Conservation (phyloP, 2,329 filamentous ascomycete genomes). For the Periglandula ipomoeae region DNA sequence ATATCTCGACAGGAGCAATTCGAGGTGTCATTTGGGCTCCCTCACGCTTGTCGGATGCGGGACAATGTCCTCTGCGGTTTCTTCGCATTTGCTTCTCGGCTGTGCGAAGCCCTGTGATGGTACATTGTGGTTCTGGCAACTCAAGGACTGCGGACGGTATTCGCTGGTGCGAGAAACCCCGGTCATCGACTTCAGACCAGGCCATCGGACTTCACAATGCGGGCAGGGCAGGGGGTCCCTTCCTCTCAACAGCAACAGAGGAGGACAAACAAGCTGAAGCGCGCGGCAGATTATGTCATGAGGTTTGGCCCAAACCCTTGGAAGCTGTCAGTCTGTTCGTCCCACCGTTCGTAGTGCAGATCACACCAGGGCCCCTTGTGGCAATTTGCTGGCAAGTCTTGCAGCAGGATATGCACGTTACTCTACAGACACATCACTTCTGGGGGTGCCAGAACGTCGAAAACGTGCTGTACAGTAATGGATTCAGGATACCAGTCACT, state of each 20-base stretch:
- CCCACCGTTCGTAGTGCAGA: neutral
- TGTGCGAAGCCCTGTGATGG: no score
- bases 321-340: neutral
- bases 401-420: neutral
- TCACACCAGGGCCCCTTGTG: no score
- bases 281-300: conserved; percentile 8
- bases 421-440: neutral
- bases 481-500: no score
- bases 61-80: no score
- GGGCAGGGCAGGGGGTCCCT: neutral
- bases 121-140: no score
- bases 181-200: neutral
- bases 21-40: no score
- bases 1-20: no score
- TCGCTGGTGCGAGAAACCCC: neutral
- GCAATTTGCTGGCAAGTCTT: no score
- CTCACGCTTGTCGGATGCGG: no score
- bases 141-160: neutral
- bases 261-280: neutral
- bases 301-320: neutral
- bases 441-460: no score
- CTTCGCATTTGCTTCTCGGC: no score
- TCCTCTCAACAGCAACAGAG: neutral
- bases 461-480: no score
- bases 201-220: conserved; percentile 2